phyloP scores from a whole-genome alignment of 768 basidiomycete species.

The Phlebiopsis gigantea region DNA sequence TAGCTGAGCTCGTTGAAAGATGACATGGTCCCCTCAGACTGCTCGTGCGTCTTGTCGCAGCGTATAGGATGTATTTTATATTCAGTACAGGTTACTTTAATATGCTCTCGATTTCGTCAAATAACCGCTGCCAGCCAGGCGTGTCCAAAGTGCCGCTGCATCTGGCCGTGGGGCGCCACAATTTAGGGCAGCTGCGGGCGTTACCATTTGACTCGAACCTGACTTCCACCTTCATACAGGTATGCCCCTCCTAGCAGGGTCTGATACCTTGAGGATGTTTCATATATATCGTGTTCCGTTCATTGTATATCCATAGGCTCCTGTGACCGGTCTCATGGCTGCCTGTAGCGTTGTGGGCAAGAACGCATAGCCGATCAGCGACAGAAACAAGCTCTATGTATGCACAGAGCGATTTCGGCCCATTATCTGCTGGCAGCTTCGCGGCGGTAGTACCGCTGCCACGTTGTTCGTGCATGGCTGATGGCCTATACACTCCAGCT shows the following conservation, averaged over 20 bases:
- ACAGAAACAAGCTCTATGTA: not conserved
- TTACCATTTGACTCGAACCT: not conserved
- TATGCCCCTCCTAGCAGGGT: not conserved
- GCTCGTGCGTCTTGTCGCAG: slow-evolving; percentile 1
- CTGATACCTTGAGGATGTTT: not conserved
- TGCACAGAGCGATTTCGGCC: not conserved
- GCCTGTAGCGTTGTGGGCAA: not conserved
- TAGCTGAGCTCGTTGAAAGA: not conserved
- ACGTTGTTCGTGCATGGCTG: slow-evolving; percentile 20
- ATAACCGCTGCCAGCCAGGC: not conserved
- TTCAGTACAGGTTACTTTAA: slow-evolving; percentile 1
- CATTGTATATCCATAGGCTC: not conserved
- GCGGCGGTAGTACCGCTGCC: slow-evolving; percentile 1
- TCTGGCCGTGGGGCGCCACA: not conserved
- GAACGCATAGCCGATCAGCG: slow-evolving; percentile 1
- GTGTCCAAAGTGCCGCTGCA: not conserved
- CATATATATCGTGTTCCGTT: not conserved
- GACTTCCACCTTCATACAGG: not conserved
- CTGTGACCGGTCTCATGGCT: slow-evolving; percentile 5
- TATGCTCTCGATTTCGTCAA: not conserved
- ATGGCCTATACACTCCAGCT: slow-evolving; percentile 7
- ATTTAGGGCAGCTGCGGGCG: not conserved
- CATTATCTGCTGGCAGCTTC: slow-evolving; percentile 6
- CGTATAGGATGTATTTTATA: slow-evolving; percentile 10
- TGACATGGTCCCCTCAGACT: slow-evolving; percentile 2